Evolutionary conservation across 306 rosid species (phyloP).

Genomic region (Medicago ruthenica): DNA sequence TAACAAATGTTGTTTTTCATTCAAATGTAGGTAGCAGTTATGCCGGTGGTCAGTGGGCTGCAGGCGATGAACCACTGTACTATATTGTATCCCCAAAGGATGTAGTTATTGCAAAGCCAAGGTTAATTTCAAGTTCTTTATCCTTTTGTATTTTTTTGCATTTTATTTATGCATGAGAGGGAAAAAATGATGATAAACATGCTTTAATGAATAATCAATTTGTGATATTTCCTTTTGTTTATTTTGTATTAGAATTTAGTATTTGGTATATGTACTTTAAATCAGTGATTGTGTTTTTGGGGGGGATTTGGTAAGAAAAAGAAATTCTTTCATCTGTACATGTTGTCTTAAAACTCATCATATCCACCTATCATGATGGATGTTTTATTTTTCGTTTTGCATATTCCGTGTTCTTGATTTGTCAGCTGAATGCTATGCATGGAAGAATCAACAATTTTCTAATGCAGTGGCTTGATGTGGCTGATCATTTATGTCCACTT

Average conservation of each 20-base stretch:
- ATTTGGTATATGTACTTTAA: neutral
- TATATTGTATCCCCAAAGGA: constrained; percentile 96
- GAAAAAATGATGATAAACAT: constrained; percentile 1
- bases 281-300: neutral
- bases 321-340: neutral
- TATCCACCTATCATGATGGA: constrained; percentile 5
- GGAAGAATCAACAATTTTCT: too few relatives aligned
- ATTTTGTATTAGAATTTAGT: constrained; percentile 8
- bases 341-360: constrained; percentile 21
- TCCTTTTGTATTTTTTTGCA: constrained; percentile 13
- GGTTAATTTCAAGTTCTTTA: constrained; percentile 59
- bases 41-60: constrained; percentile 99
- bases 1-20: constrained; percentile 40
- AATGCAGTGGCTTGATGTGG: too few relatives aligned
- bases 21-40: constrained; percentile 92
- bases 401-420: constrained; percentile 8
- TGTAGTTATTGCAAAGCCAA: constrained; percentile 96
- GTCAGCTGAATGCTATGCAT: neutral
- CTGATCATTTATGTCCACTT: neutral
- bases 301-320: constrained; percentile 23
- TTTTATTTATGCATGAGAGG: constrained; percentile 18
- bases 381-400: constrained; percentile 15
- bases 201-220: neutral
- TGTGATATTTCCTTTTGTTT: constrained; percentile 1
- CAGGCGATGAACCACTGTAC: constrained; percentile 95